These are phyloP conservation scores for Cercospora citrullina DNA, from an alignment of 2,329 filamentous ascomycete species.

Conservation along the genomic window DNA sequence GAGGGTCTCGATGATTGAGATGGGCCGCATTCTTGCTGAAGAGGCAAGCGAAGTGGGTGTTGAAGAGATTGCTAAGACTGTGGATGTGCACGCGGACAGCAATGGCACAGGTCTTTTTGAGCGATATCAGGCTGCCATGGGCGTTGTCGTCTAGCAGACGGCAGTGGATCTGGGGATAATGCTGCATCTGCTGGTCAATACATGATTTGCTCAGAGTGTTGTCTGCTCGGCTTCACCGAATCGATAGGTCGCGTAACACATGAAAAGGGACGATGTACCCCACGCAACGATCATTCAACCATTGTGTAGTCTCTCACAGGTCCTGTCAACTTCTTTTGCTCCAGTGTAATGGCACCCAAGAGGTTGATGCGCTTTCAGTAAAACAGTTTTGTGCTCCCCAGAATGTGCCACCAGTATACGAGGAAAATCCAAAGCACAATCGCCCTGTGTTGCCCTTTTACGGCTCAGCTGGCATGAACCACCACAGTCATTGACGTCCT, in stretches of 20 bases:
- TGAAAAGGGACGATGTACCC: not conserved
- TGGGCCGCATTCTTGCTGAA: slow-evolving; percentile 71
- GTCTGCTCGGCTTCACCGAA: not conserved
- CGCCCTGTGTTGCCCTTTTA: not conserved
- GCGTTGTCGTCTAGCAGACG: slow-evolving; percentile 70
- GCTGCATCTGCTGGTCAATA: not conserved
- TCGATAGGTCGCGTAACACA: not conserved
- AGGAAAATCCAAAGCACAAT: not conserved
- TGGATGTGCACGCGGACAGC: slow-evolving; percentile 38
- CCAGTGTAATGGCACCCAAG: not conserved
- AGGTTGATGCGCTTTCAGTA: not conserved
- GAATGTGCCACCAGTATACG: not conserved
- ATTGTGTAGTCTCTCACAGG: not conserved
- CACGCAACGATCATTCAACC: not conserved
- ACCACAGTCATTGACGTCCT: not conserved
- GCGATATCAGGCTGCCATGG: slow-evolving; percentile 62
- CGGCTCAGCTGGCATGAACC: not conserved
- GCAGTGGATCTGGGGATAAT: not conserved
- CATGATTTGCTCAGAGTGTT: not conserved
- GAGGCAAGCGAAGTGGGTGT: slow-evolving; percentile 53
- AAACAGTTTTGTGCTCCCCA: too few relatives aligned
- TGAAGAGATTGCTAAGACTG: slow-evolving; percentile 13
- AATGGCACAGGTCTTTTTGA: slow-evolving; percentile 46
- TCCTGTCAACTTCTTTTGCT: not conserved
- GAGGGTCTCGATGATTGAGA: slow-evolving; percentile 76